Conservation (phyloP, 306 rosid species). For the Castanopsis chinensis region DNA sequence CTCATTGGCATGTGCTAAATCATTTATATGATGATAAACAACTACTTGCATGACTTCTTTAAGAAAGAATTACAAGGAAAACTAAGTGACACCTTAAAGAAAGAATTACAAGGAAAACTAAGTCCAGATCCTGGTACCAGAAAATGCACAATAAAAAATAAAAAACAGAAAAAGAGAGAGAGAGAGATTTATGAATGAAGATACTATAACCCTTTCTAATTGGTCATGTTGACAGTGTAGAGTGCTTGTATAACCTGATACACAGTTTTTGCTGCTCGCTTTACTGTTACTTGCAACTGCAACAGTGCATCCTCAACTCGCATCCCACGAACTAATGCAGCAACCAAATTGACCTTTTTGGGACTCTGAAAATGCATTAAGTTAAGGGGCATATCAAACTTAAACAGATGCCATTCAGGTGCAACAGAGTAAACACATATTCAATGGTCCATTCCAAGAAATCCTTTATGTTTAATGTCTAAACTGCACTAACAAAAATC, state of each 20-base stretch:
- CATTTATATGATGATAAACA: too few species aligned
- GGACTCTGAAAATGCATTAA: slow-evolving; percentile 57
- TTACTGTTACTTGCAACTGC: slow-evolving; percentile 83
- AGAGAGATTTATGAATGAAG: slow-evolving; percentile 2
- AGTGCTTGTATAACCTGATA: slow-evolving; percentile 59
- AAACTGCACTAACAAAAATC: too few species aligned
- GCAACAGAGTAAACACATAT: neutral
- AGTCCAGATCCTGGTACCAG: too few species aligned
- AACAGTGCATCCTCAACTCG: slow-evolving; percentile 94
- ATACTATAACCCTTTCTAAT: slow-evolving; percentile 3
- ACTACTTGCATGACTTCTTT: too few species aligned
- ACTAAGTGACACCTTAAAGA: too few species aligned
- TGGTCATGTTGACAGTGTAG: slow-evolving; percentile 6
- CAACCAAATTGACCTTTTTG: slow-evolving; percentile 93
- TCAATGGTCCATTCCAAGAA: neutral
- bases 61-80: too few species aligned
- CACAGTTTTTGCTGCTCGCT: slow-evolving; percentile 92
- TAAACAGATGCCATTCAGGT: neutral
- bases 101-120: too few species aligned
- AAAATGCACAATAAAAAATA: neutral
- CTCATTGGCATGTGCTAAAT: too few species aligned
- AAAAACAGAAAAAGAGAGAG: neutral
- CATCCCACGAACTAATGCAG: slow-evolving; percentile 94
- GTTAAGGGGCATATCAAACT: neutral
- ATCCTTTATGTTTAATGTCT: too few species aligned